Evolutionary conservation across 2,329 filamentous ascomycete genomes (phyloP), one percentile per base, ranked within the genome.

Genomic region (Orbilia javanica): DNA sequence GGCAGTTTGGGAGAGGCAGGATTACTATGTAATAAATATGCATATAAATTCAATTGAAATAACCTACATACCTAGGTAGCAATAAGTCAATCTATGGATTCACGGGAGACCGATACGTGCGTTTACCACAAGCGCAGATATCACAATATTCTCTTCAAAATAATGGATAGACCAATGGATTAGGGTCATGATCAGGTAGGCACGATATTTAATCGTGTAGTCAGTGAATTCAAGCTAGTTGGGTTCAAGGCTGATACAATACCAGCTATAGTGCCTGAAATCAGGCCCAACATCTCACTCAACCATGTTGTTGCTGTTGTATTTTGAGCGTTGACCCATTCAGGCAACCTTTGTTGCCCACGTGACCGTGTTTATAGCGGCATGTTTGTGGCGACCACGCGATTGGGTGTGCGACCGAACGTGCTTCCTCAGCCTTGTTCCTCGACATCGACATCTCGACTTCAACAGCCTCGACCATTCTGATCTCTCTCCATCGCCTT

Each of bases 331-430:
- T 18, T 10, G 27, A 10, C 52, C 18, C 18, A 25, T 66, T 66
- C 22, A 31, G 22, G 60, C 25, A 50, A 31, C n/a, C 22, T 22
- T n/a, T 3, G 1, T 5, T 25, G 25, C 7, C 42, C 62, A 66
- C 62, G 62, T 66, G 62, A 52, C n/a, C 42, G 22, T 66, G 62
- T 66, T 66, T 66, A 66, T 31, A 5, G 31, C 27, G 18, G 34
- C 34, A 50, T n/a, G n/a, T n/a, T n/a, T n/a, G n/a, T n/a, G n/a
- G n/a, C n/a, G n/a, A n/a, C 44, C 29, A 53, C 62, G 62, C 62
- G 62, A 66, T 18, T 39, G 8, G 34, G 15, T 10, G 29, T 57
- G 52, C 52, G 52, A 34, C 52, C 15, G 22, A 57, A n/a, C 52
- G 52, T 57, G 52, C 52, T 8, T 55, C 22, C 31, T 53, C 52